Evolutionary conservation across 2,329 filamentous ascomycete genomes (phyloP), one percentile per base, ranked within the genome.

Genomic region (Cordyceps fumosorosea): DNA sequence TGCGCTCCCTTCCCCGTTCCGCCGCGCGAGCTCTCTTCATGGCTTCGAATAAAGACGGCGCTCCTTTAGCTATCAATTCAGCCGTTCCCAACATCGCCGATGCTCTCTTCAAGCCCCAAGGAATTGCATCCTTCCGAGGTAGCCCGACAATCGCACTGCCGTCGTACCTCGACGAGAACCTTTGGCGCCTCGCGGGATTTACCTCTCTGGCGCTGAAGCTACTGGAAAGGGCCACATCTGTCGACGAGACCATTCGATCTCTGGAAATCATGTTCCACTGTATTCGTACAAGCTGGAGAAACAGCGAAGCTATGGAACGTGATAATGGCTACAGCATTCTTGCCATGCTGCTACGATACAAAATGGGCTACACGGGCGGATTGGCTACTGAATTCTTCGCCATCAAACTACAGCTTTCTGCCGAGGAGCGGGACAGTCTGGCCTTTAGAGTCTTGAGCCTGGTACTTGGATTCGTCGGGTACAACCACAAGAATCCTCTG

Each of bases 271-370:
- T 96, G 29, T 92, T 97, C 65, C 86, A 90, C 66, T 91, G 90
- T 64, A 89, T 97, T 56, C 89, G 90, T 66, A 89, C 90, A 66
- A 98, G 90, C 71, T 99, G 96, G 95, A 85, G 95, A 66, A 98
- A 98, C 67, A 98, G 95, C 67, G 96, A 99, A 73, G 93, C 95
- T 29, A 97, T 99, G 89, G 95, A 99, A 74, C 88, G 90, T 69
- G 92, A 96, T 64, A 95, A 96, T 67, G 96, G 93, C 0, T 99
- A 97, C 71, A 89, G 90, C 29, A 90, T 98, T 42, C 77, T 99
- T 56, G 89, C 89, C 47, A 86, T 92, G 74, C 81, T 98, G 20
- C 76, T 99, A 26, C 87, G 91, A 60, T 89, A 90, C 60, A 97
- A 96, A 72, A 80, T 96, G 37, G 89, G 89, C 5, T 81, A 81